phyloP scores from a whole-genome alignment of 805 yeast genomes.

The Candida easanensis region DNA sequence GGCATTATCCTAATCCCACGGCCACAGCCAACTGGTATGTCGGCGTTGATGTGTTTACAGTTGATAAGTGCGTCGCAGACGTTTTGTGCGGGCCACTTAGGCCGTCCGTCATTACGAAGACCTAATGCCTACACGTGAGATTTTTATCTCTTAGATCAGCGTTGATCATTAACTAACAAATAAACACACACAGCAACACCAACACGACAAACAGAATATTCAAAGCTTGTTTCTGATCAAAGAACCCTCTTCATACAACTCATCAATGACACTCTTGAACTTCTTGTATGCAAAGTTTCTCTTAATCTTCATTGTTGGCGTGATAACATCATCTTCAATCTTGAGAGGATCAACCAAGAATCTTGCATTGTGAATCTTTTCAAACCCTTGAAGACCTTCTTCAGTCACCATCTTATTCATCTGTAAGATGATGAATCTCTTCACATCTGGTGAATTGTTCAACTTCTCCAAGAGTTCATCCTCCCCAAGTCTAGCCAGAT shows the following conservation, averaged over 20 bases:
- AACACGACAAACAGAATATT: neutral
- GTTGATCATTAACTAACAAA: too few relatives aligned
- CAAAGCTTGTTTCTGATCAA: conserved; percentile 16
- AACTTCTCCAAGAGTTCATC: conserved; percentile 13
- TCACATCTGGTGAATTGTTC: conserved; percentile 19
- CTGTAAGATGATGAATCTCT: conserved; percentile 32
- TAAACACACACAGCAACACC: too few relatives aligned
- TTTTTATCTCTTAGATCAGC: too few relatives aligned
- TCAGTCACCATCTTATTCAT: conserved; percentile 38
- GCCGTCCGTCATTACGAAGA: too few relatives aligned
- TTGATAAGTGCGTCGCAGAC: too few relatives aligned
- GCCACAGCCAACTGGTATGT: too few relatives aligned
- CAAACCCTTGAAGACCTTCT: conserved; percentile 54
- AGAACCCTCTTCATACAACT: conserved; percentile 48
- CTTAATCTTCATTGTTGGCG: conserved; percentile 65
- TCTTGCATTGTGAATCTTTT: conserved; percentile 53
- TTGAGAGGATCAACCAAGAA: conserved; percentile 59
- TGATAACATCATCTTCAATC: conserved; percentile 57
- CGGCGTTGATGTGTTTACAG: too few relatives aligned
- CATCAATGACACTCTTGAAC: conserved; percentile 39
- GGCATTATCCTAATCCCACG: too few relatives aligned
- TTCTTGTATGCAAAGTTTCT: conserved; percentile 43
- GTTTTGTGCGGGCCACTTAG: too few relatives aligned
- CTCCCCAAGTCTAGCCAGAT: conserved; percentile 6
- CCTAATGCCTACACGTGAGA: too few relatives aligned